Base-by-base conservation (phyloP, 345 rosid species). In the Brassica juncea region DNA sequence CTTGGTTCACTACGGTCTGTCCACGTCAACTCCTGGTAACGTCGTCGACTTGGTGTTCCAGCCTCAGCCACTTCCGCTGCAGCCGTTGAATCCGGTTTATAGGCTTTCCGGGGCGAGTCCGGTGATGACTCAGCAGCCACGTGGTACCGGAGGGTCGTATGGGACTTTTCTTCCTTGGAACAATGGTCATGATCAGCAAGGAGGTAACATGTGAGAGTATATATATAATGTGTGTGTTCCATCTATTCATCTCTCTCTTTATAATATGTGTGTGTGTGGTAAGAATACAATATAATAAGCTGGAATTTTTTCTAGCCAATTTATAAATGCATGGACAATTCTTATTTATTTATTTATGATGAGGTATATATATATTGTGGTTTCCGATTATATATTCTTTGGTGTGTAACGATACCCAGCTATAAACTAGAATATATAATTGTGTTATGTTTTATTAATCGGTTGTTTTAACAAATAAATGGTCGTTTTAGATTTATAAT, bases 1-100 rank as follows among this genome's bases (percentile, higher is more conserved):
- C 77, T 82, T 94, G 77, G 82, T 88, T 58, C 97, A 87, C n/a
- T 89, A 66, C 4, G 91, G 89, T 68, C 77, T 85, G 71, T 84
- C 84, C 75, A 84, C 82, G 68, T 82, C 88, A 59, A 57, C 80
- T 57, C 75, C 84, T 27, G 52, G 77, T 6, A 74, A 60, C 61
- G 66, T 49, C 3, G 84, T 67, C 7, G 83, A 81, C 25, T 66
- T 75, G 31, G 80, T 75, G 16, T 81, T 71, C 30, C 83, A 80
- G 66, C 82, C 82, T 62, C 82, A 68, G 71, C 76, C 83, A 0
- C 74, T 74, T 64, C 79, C 66, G 15, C 54, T 23, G 15, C 76
- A 72, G 58, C 61, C 72, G 4, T 60, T 71, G 73, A 75, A 63
- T 21, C 68, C 72, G 15, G 80, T 23, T 28, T 80, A 80, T 39